Percentiles rank a stretch among this genome's conserved stretches.
phyloP scores from a whole-genome alignment of 371 early-diverging fungal species.

The Rhizopus sp. region DNA sequence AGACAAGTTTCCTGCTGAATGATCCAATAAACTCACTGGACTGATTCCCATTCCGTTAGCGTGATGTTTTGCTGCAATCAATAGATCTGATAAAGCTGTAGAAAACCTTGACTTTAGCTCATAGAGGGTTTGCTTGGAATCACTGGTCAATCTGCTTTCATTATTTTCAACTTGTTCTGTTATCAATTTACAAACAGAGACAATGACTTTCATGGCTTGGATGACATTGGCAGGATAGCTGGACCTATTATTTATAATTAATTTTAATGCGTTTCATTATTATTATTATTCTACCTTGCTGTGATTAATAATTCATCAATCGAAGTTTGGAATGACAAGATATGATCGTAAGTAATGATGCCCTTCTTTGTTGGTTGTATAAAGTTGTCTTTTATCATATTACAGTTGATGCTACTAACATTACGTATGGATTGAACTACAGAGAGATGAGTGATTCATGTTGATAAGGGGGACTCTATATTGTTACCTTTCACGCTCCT shows the following conservation, averaged over 20 bases:
- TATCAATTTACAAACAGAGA: constrained; percentile 78
- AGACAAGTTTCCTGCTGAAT: constrained; percentile 76
- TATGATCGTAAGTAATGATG: constrained; percentile 62
- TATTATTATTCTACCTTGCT: constrained; percentile 47
- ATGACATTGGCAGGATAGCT: constrained; percentile 73
- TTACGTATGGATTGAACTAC: not conserved
- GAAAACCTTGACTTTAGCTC: constrained; percentile 64
- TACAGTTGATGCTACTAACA: constrained; percentile 15
- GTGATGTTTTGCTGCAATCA: constrained; percentile 79
- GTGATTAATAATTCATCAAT: constrained; percentile 72
- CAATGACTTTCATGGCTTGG: constrained; percentile 80
- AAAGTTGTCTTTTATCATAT: constrained; percentile 38
- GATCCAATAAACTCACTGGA: constrained; percentile 73
- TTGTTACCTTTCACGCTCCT: constrained; percentile 50
- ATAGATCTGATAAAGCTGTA: constrained; percentile 63
- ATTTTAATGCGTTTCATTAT: not conserved
- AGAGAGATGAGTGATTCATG: not conserved
- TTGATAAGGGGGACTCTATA: too few relatives aligned
- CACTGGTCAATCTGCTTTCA: constrained; percentile 18
- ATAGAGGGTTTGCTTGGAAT: constrained; percentile 32
- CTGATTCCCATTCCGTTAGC: constrained; percentile 72
- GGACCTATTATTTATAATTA: constrained; percentile 34
- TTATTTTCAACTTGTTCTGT: constrained; percentile 72
- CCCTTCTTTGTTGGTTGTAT: constrained; percentile 59
- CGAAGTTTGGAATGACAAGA: constrained; percentile 77